Evolutionary conservation across 306 rosid genomes (phyloP).

Genomic region (Corylus avellana): DNA sequence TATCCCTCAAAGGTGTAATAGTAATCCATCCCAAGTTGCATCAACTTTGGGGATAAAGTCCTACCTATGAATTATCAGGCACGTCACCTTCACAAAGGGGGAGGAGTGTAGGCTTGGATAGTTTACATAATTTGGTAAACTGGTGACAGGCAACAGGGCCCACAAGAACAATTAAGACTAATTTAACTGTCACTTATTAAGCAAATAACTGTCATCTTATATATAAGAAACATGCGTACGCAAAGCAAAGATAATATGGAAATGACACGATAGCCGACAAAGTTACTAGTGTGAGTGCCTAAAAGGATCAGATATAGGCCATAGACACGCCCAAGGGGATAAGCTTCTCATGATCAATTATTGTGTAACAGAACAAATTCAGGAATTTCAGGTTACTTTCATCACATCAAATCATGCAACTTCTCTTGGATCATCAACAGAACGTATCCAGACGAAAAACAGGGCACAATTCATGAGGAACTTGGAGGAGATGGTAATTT

Average conservation of each 20-base stretch:
- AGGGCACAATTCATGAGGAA: conserved; percentile 26
- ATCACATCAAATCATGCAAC: conserved; percentile 22
- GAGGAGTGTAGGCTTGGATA: too few relatives aligned
- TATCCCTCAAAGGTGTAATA: too few relatives aligned
- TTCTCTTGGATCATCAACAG: background rate
- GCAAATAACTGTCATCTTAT: too few relatives aligned
- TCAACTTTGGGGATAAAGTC: too few relatives aligned
- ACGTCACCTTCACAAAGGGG: too few relatives aligned
- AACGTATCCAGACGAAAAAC: conserved; percentile 45
- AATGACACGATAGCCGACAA: background rate
- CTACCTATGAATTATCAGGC: too few relatives aligned
- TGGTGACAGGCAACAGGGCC: too few relatives aligned
- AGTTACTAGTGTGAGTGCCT: background rate
- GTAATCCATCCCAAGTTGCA: too few relatives aligned
- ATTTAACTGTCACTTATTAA: too few relatives aligned
- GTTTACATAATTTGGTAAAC: too few relatives aligned
- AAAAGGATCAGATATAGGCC: background rate
- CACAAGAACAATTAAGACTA: too few relatives aligned
- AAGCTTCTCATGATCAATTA: conserved; percentile 12
- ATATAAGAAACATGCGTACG: background rate
- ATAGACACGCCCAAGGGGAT: background rate
- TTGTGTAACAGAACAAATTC: background rate
- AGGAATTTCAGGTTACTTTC: background rate
- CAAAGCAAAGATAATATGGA: background rate
- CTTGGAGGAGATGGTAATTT: background rate